phyloP scores from a whole-genome alignment of 805 yeast species.

The Naumovozyma dairenensis region DNA sequence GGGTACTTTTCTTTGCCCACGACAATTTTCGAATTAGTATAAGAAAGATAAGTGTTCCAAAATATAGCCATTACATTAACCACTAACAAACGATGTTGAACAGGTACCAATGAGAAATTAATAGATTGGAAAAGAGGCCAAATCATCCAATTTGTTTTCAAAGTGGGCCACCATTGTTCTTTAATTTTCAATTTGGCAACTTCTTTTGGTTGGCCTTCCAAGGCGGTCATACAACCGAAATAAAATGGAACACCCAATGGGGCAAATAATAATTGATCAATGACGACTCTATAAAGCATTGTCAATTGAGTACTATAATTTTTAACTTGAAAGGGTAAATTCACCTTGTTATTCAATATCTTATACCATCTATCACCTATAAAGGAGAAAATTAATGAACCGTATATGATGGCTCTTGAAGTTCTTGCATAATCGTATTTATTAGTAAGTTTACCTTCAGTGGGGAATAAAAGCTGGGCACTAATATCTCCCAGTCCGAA shows the following conservation, averaged over 20 bases:
- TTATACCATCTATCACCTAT: conserved; percentile 66
- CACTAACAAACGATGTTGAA: conserved; percentile 52
- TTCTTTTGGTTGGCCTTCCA: conserved; percentile 44
- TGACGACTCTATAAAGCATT: conserved; percentile 42
- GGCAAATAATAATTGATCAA: conserved; percentile 70
- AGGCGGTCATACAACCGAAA: conserved; percentile 51
- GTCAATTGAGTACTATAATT: conserved; percentile 7
- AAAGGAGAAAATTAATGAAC: conserved; percentile 66
- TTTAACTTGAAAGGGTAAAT: conserved; percentile 28
- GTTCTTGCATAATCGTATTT: conserved; percentile 48
- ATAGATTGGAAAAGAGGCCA: conserved; percentile 85
- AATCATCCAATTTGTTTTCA: conserved; percentile 67
- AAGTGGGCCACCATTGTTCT: conserved; percentile 54
- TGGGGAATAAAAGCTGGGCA: conserved; percentile 48
- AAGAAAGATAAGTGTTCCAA: conserved; percentile 77
- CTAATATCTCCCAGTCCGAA: conserved; percentile 69
- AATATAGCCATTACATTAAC: conserved; percentile 65
- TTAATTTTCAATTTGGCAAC: conserved; percentile 36
- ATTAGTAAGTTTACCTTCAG: conserved; percentile 1
- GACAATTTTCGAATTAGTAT: conserved; percentile 37
- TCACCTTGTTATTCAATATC: conserved; percentile 34
- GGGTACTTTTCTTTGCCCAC: conserved; percentile 17
- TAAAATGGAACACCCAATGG: conserved; percentile 71
- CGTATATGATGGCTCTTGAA: conserved; percentile 55
- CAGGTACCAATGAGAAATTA: conserved; percentile 71